Evolutionary conservation across 1,139 yeast species (phyloP).

Genomic region (Yamadazyma blattariae): DNA sequence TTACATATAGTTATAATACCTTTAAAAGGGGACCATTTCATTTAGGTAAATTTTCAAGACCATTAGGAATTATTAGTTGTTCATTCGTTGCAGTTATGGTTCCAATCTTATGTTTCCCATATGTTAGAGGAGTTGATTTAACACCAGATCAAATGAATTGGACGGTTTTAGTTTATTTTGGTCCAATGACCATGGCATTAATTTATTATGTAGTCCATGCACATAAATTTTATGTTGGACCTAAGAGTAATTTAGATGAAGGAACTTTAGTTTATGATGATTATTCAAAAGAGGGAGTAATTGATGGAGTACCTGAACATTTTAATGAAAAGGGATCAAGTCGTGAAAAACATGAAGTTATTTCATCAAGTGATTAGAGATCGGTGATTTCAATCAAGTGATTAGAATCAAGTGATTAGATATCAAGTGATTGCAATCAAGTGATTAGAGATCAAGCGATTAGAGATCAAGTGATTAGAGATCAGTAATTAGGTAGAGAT

Average conservation of each 20-base stretch:
- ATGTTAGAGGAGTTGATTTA: constrained; percentile 46
- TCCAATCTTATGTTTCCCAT: constrained; percentile 68
- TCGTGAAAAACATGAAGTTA: background rate
- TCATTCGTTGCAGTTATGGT: constrained; percentile 59
- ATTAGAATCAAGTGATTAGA: no score
- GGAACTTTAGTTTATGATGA: constrained; percentile 21
- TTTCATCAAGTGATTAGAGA: constrained; percentile 3
- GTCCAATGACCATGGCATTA: constrained; percentile 53
- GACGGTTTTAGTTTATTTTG: constrained; percentile 68
- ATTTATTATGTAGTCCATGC: constrained; percentile 59
- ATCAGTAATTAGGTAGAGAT: no score
- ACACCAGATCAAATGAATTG: constrained; percentile 60
- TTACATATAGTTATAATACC: constrained; percentile 51
- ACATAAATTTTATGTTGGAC: constrained; percentile 67
- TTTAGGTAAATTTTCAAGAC: constrained; percentile 53
- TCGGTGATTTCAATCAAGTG: no score
- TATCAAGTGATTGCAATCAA: no score
- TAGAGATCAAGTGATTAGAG: no score
- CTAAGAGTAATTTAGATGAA: constrained; percentile 54
- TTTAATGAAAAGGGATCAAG: background rate
- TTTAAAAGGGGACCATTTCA: constrained; percentile 72
- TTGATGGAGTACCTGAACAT: constrained; percentile 13
- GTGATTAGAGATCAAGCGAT: no score
- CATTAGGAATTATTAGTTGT: constrained; percentile 35
- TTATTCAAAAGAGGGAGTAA: no score